These are phyloP conservation scores for Chrysopogon serrulatus DNA, from an alignment of 176 grass and related monocot genomes.

Conservation along the genomic window DNA sequence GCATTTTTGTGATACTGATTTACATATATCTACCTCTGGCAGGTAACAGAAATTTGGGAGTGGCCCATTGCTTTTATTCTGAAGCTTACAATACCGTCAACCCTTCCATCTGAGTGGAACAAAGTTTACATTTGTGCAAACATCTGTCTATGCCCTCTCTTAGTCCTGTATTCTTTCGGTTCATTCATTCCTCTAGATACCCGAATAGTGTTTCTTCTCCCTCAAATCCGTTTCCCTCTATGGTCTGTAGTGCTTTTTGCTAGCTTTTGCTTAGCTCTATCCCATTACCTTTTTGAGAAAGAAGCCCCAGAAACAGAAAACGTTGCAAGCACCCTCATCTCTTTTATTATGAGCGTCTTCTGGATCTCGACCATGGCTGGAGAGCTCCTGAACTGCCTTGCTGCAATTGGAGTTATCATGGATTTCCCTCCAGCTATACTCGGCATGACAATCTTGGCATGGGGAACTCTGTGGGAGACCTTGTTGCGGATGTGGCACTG, in stretches of 20 bases:
- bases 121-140: constrained; percentile 62
- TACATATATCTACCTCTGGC: constrained; percentile 23
- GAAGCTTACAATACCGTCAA: constrained; percentile 88
- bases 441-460: constrained; percentile 87
- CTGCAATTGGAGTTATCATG: constrained; percentile 75
- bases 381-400: constrained; percentile 90
- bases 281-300: constrained; percentile 65
- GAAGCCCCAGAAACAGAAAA: constrained; percentile 52
- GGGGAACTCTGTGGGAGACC: constrained; percentile 92
- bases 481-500: constrained; percentile 74
- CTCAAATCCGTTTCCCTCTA: constrained; percentile 55
- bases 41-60: constrained; percentile 72
- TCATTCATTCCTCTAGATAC: constrained; percentile 75
- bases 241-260: constrained; percentile 70
- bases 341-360: constrained; percentile 86
- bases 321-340: constrained; percentile 47
- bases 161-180: constrained; percentile 71
- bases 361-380: constrained; percentile 96
- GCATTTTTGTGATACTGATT: constrained; percentile 15
- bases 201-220: constrained; percentile 77
- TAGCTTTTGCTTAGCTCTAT: constrained; percentile 63
- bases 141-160: constrained; percentile 78
- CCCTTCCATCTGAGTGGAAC: constrained; percentile 54
- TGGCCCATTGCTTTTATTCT: constrained; percentile 59
- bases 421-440: constrained; percentile 79